Conservation (phyloP, 257 asterid genomes). For the Ophiorrhiza pumila region DNA sequence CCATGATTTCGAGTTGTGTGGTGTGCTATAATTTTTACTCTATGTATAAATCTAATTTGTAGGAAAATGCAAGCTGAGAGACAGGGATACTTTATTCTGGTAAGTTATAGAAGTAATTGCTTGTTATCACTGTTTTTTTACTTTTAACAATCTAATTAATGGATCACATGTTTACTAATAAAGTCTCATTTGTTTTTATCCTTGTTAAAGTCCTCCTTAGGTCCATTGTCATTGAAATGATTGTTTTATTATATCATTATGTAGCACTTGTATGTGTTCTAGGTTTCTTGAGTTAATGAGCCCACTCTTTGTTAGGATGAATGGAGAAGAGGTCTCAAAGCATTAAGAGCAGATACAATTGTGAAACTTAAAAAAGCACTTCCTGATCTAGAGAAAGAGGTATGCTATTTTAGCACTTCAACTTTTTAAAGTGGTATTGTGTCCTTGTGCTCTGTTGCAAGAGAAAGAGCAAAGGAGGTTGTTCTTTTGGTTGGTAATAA, state of each 20-base stretch:
- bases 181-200: not conserved
- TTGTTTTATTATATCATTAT: not conserved
- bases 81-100: constrained; percentile 84
- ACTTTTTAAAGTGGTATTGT: constrained; percentile 14
- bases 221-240: not conserved
- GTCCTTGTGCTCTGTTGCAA: not conserved
- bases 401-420: constrained; percentile 23
- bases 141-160: not conserved
- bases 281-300: not conserved
- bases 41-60: constrained; percentile 18
- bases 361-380: constrained; percentile 71
- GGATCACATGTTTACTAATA: not conserved
- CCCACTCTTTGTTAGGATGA: constrained; percentile 47
- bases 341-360: constrained; percentile 61
- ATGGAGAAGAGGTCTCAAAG: constrained; percentile 84
- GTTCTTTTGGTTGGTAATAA: not conserved
- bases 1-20: constrained; percentile 2
- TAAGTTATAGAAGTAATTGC: constrained; percentile 31
- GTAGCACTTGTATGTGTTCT: not conserved
- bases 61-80: constrained; percentile 95
- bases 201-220: not conserved
- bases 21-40: constrained; percentile 3
- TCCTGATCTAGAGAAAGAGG: constrained; percentile 82
- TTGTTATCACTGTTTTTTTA: not conserved
- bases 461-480: not conserved